Conservation (phyloP, 768 basidiomycete species). For the Daedalea quercina region DNA sequence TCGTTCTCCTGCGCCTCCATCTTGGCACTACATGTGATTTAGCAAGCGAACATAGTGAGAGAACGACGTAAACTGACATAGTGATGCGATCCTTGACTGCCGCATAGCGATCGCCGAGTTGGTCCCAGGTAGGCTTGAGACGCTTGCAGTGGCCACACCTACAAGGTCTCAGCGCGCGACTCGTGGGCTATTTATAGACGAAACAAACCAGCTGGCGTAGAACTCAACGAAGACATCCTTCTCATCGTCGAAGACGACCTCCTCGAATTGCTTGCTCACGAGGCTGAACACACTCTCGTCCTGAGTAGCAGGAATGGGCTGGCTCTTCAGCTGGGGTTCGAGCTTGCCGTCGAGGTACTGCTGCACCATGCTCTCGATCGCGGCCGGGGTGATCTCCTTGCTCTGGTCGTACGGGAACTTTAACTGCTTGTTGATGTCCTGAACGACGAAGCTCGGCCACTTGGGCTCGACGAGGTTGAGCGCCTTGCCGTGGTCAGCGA, state of each 20-base stretch:
- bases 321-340: constrained; percentile 81
- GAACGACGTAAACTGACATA: constrained; percentile 46
- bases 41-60: constrained; percentile 2
- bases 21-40: constrained; percentile 59
- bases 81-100: constrained; percentile 63
- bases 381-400: constrained; percentile 50
- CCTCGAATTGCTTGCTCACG: constrained; percentile 86
- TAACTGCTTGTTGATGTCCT: constrained; percentile 75
- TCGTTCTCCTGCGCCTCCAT: constrained; percentile 97
- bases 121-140: constrained; percentile 91
- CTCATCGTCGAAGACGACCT: constrained; percentile 75
- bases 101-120: constrained; percentile 79
- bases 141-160: constrained; percentile 97
- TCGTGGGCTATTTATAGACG: constrained; percentile 4
- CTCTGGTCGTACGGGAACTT: constrained; percentile 84
- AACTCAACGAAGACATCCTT: constrained; percentile 98
- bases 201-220: constrained; percentile 86
- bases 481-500: constrained; percentile 91
- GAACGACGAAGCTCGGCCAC: constrained; percentile 94
- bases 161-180: background rate
- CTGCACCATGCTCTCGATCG: constrained; percentile 52
- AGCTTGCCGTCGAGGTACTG: constrained; percentile 69
- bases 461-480: constrained; percentile 80
- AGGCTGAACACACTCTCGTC: constrained; percentile 77
- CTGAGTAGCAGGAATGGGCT: constrained; percentile 79